Conservation (phyloP, 2,329 filamentous ascomycete species). For the Colletotrichum sp. region DNA sequence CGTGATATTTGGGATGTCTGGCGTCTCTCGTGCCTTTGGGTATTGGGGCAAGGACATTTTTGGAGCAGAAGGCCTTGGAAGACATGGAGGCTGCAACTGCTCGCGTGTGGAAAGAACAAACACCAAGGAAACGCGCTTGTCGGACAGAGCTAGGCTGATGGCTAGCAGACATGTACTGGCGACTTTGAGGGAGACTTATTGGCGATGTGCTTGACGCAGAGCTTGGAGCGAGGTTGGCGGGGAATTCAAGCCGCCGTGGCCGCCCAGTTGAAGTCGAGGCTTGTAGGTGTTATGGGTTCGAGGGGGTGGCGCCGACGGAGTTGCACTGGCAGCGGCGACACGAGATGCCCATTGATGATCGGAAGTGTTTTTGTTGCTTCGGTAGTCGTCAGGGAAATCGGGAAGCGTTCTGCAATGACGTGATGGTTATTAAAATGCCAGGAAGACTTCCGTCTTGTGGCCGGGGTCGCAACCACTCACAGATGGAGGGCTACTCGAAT, state of each 20-base stretch:
- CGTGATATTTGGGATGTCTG: background rate
- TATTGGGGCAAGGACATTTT: accelerated
- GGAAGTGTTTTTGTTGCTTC: background rate
- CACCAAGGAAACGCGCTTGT: accelerated
- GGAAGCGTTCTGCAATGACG: background rate
- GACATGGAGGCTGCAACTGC: too few relatives aligned
- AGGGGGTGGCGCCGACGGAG: background rate
- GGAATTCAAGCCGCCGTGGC: background rate
- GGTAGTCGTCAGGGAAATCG: background rate
- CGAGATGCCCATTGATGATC: background rate
- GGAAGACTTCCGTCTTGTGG: background rate
- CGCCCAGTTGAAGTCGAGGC: background rate
- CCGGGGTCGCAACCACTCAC: background rate
- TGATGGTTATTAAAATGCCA: background rate
- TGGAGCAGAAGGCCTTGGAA: background rate
- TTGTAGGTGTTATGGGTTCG: background rate
- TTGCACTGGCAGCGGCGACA: background rate
- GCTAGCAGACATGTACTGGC: background rate
- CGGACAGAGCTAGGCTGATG: background rate
- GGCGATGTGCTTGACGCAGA: background rate
- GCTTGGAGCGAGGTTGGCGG: background rate
- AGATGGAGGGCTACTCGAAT: background rate
- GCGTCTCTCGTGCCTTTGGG: accelerated
- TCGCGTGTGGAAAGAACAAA: too few relatives aligned
- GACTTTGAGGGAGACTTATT: accelerated